A percentile compares a stretch with the other conserved stretches of the same genome.
These are phyloP conservation scores for Sporothrix curviconia DNA, from an alignment of 2,329 filamentous ascomycete genomes.

Conservation along the genomic window DNA sequence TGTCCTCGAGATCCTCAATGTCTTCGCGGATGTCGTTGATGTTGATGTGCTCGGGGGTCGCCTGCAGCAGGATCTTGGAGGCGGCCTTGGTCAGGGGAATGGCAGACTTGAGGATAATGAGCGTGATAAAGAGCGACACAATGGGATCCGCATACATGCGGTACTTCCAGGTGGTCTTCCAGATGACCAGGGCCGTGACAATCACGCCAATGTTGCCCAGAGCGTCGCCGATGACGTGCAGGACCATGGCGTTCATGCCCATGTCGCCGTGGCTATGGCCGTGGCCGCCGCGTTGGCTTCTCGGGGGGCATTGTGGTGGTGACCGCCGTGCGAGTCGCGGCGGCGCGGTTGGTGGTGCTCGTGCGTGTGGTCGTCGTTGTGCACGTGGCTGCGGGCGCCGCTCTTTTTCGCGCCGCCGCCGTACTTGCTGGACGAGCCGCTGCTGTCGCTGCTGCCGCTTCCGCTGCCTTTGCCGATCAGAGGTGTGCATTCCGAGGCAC, in stretches of 20 bases:
- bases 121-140: conserved; percentile 89
- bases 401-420: conserved; percentile 22
- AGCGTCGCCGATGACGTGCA: conserved; percentile 74
- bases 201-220: conserved; percentile 85
- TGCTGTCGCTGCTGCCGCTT: conserved; percentile 8
- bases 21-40: conserved; percentile 89
- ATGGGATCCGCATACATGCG: conserved; percentile 84
- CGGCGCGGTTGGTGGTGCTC: conserved; percentile 25
- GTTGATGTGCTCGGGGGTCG: conserved; percentile 80
- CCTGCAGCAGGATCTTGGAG: conserved; percentile 85
- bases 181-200: conserved; percentile 77
- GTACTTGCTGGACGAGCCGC: conserved; percentile 13
- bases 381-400: conserved; percentile 23
- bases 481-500: conserved; percentile 34
- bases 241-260: conserved; percentile 84
- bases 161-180: conserved; percentile 76
- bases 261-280: conserved; percentile 80
- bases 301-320: conserved; percentile 73
- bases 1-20: conserved; percentile 75
- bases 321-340: conserved; percentile 57
- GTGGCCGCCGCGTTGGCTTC: conserved; percentile 62
- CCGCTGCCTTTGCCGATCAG: conserved; percentile 24
- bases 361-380: conserved; percentile 24
- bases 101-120: conserved; percentile 66
- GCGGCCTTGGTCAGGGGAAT: conserved; percentile 74